Conservation (phyloP, 169 alveolate species). For the Cryptosporidium canis region DNA sequence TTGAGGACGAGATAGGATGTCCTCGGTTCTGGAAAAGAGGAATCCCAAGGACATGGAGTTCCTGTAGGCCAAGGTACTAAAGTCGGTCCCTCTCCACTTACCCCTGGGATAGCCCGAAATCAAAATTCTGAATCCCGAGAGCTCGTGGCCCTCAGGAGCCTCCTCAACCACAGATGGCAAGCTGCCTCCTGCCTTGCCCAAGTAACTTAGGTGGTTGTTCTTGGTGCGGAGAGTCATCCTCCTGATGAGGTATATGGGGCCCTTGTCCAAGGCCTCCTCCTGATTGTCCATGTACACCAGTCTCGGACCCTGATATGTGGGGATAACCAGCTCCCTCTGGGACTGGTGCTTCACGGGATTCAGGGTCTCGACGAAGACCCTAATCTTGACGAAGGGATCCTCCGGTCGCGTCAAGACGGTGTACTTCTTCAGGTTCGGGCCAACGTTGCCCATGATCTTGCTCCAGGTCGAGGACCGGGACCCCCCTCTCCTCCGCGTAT, state of each 20-base stretch:
- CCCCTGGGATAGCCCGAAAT: slow-evolving; percentile 67
- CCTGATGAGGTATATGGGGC: slow-evolving; percentile 51
- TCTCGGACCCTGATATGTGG: slow-evolving; percentile 60
- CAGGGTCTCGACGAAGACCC: slow-evolving; percentile 60
- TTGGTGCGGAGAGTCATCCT: slow-evolving; percentile 56
- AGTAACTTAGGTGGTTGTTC: slow-evolving; percentile 42
- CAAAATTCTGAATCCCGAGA: slow-evolving; percentile 49
- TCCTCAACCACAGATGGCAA: slow-evolving; percentile 63
- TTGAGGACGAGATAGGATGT: slow-evolving; percentile 47
- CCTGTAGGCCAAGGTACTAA: slow-evolving; percentile 22
- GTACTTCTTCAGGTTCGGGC: slow-evolving; percentile 52
- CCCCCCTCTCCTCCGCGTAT: slow-evolving; percentile 4
- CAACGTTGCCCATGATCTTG: slow-evolving; percentile 59
- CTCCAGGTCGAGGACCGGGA: slow-evolving; percentile 53
- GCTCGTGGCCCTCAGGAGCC: slow-evolving; percentile 56
- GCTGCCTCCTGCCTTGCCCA: slow-evolving; percentile 66
- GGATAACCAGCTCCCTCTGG: slow-evolving; percentile 33
- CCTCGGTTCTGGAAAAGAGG: slow-evolving; percentile 44
- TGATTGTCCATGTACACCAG: slow-evolving; percentile 39
- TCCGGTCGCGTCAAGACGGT: slow-evolving; percentile 60
- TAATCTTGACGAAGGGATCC: slow-evolving; percentile 62
- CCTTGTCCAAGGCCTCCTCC: slow-evolving; percentile 31
- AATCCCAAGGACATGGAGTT: slow-evolving; percentile 62
- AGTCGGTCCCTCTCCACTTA: slow-evolving; percentile 34
- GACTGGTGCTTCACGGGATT: slow-evolving; percentile 58